These are phyloP conservation scores for Pichia sp. DNA, from an alignment of 1,139 yeast species.

Conservation along the genomic window DNA sequence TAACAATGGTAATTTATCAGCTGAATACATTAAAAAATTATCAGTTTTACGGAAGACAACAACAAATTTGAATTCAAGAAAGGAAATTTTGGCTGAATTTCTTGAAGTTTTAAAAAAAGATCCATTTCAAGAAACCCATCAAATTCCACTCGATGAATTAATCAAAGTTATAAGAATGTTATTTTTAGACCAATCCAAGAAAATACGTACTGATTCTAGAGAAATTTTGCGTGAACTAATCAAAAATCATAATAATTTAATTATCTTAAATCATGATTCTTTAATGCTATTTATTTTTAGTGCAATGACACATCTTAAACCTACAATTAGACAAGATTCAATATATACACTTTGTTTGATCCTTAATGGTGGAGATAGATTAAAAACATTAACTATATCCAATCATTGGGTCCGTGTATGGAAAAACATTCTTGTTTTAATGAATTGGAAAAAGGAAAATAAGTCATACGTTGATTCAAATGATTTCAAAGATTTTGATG, in stretches of 20 bases:
- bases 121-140: constrained; percentile 36
- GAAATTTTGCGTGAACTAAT: constrained; percentile 13
- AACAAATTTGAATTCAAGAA: constrained; percentile 21
- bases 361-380: constrained; percentile 34
- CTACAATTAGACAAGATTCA: constrained; percentile 66
- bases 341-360: constrained; percentile 56
- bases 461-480: constrained; percentile 25
- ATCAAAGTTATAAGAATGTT: constrained; percentile 52
- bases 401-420: constrained; percentile 19
- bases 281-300: constrained; percentile 75
- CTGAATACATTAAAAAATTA: constrained; percentile 51
- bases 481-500: constrained; percentile 20
- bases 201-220: constrained; percentile 44
- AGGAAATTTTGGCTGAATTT: constrained; percentile 19
- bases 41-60: constrained; percentile 58
- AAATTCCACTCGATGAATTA: constrained; percentile 49
- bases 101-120: constrained; percentile 14
- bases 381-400: constrained; percentile 41
- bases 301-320: constrained; percentile 89
- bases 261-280: constrained; percentile 52
- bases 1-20: constrained; percentile 31
- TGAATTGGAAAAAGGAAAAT: constrained; percentile 46
- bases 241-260: constrained; percentile 13
- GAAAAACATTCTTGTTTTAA: constrained; percentile 48
- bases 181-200: constrained; percentile 53